Base-by-base conservation (phyloP, 345 rosid species). In the Stellera chamaejasme region DNA sequence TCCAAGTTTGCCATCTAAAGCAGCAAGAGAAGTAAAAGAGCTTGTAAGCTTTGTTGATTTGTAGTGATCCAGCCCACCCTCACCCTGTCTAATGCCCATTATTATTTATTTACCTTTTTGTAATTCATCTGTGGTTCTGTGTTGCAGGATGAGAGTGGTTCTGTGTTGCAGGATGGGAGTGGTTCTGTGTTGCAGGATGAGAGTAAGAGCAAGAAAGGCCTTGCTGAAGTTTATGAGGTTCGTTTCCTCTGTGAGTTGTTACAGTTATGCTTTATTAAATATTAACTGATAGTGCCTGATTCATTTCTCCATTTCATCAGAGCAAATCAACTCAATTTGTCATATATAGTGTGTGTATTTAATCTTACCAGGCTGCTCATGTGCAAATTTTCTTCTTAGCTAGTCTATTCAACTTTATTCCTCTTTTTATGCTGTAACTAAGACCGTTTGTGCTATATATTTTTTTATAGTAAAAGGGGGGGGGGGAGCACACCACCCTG, bases 201-300 rank as follows among this genome's bases (percentile, higher is more conserved):
- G 47, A 87, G 68, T 66, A 93, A 87, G 72, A 89, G 96, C 79
- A 89, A 87, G 77, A 87, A 78, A 78, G 91, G 97, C 69, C 94
- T 93, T 43, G 99, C 88, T 15, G 96, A 93, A 76, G 75, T 93
- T 71, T 93, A 93, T 61, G 99, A 89, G 99, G 99, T 91, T 73
- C 65, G 92, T 69, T 41, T 42, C n/a, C 19, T 56, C 44, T 5
- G 28, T 46, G 51, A 39, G 32, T 19, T 43, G 7, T 12, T 11
- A 27, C 27, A 45, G 14, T n/a, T 26, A 4, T 14, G 3, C 5
- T 0, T 50, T 13, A 39, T 26, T 43, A 50, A 15, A 15, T 47
- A 45, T 19, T 19, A 19, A 19, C 27, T 28, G 39, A 5, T 19
- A 19, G 23, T 19, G 23, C 23, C 39, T 32, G 39, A 8, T 32